Evolutionary conservation across 768 basidiomycete species (phyloP).

Genomic region (Hygrocybe punicea): DNA sequence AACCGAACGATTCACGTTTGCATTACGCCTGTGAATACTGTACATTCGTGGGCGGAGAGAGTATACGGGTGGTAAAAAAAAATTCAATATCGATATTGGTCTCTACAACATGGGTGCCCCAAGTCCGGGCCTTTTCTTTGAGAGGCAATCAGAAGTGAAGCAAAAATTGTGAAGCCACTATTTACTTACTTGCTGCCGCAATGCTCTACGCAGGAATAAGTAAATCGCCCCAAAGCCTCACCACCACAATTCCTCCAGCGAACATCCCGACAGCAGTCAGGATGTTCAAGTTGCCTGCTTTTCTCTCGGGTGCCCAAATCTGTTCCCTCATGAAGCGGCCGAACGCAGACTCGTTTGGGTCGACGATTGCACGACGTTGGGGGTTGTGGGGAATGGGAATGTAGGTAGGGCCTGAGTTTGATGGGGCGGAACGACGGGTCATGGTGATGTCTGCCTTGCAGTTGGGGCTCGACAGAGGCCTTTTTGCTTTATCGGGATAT

Average conservation of each 20-base stretch:
- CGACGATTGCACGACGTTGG: conserved; percentile 40
- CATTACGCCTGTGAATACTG: no score
- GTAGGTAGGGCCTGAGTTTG: conserved; percentile 51
- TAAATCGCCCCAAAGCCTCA: conserved; percentile 75
- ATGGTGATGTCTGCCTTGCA: conserved; percentile 34
- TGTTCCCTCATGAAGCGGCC: conserved; percentile 59
- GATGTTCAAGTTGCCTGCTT: conserved; percentile 70
- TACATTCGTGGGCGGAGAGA: no score
- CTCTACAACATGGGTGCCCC: no score
- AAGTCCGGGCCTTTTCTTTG: no score
- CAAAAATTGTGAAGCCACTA: no score
- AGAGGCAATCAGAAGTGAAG: no score
- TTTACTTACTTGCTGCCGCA: no score
- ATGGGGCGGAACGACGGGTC: conserved; percentile 65
- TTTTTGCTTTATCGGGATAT: neutral
- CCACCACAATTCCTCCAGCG: conserved; percentile 62
- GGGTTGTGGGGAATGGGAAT: conserved; percentile 45
- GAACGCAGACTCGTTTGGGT: conserved; percentile 63
- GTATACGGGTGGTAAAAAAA: no score
- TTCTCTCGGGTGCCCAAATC: conserved; percentile 69
- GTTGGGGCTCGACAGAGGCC: neutral
- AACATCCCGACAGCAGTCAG: conserved; percentile 64
- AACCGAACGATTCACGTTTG: no score
- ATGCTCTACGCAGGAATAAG: conserved; percentile 61
- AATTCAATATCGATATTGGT: no score